Percentiles rank a stretch among this genome's conserved stretches.
Evolutionary conservation across 805 yeast species (phyloP).

Genomic region (Metschnikowia gruessii): DNA sequence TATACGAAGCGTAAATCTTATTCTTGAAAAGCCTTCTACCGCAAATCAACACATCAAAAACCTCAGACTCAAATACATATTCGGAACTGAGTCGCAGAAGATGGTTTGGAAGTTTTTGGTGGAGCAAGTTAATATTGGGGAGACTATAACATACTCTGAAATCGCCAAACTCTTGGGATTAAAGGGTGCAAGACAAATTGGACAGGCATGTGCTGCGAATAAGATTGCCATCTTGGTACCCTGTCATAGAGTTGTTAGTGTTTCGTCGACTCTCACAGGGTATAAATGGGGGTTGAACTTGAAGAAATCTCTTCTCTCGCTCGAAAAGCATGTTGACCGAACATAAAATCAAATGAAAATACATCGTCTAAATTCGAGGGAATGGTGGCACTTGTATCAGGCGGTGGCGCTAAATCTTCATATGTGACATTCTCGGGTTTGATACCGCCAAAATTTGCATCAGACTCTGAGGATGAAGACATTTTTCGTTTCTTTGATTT

Average conservation of each 20-base stretch:
- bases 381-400: conserved; percentile 2
- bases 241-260: conserved; percentile 41
- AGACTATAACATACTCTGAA: conserved; percentile 29
- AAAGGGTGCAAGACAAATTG: conserved; percentile 37
- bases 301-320: conserved; percentile 22
- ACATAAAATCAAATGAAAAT: conserved; percentile 14
- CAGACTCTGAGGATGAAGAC: conserved; percentile 7
- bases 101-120: conserved; percentile 37
- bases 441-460: conserved; percentile 2
- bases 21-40: conserved; percentile 10
- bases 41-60: conserved; percentile 4
- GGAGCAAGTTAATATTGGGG: conserved; percentile 26
- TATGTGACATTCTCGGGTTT: conserved; percentile 5
- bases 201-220: conserved; percentile 41
- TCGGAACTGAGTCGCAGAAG: conserved; percentile 40
- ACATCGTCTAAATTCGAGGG: conserved; percentile 9
- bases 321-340: conserved; percentile 12
- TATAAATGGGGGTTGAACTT: conserved; percentile 38
- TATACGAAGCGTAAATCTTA: neutral
- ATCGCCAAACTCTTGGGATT: conserved; percentile 31
- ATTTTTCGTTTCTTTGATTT: conserved; percentile 13
- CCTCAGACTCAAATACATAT: conserved; percentile 19
- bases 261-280: conserved; percentile 32
- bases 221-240: conserved; percentile 40
- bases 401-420: conserved; percentile 8